Conservation (phyloP, 805 yeast genomes). For the Candida oleophila region DNA sequence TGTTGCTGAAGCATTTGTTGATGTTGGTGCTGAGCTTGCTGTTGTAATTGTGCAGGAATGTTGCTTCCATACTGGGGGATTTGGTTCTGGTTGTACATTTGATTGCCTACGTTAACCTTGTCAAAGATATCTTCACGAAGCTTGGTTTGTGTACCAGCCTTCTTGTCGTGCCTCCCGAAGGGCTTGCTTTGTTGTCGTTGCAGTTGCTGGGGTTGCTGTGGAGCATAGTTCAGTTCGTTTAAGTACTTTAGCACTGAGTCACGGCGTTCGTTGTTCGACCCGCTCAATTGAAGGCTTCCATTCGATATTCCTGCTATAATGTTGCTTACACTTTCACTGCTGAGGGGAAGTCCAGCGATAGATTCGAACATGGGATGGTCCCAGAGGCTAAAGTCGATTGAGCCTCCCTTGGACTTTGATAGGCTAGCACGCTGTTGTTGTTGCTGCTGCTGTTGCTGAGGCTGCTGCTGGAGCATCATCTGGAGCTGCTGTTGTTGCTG, state of each 20-base stretch:
- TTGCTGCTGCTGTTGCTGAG: conserved; percentile 10
- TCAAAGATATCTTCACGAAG: conserved; percentile 41
- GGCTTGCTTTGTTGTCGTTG: conserved; percentile 7
- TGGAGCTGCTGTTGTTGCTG: conserved; percentile 8
- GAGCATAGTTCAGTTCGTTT: conserved; percentile 27
- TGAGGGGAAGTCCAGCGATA: conserved; percentile 22
- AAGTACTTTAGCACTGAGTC: conserved; percentile 38
- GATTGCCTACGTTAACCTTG: conserved; percentile 8
- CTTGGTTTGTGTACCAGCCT: conserved; percentile 16
- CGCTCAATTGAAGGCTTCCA: conserved; percentile 37
- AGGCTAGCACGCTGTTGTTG: conserved; percentile 13
- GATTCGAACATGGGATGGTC: conserved; percentile 19
- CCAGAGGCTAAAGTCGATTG: conserved; percentile 23
- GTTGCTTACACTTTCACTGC: conserved; percentile 30
- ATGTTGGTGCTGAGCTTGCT: conserved; percentile 3
- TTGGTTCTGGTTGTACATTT: background rate
- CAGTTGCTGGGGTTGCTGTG: conserved; percentile 6
- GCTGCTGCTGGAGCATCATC: conserved; percentile 6
- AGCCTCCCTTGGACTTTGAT: conserved; percentile 24
- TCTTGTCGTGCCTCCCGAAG: conserved; percentile 8
- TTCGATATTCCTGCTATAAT: conserved; percentile 34
- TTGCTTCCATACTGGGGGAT: background rate
- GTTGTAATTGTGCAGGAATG: background rate
- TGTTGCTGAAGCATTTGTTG: background rate
- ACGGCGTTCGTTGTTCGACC: conserved; percentile 39